Evolutionary conservation across 2,329 filamentous ascomycete species (phyloP).

Genomic region (Scedosporium minutisporum): DNA sequence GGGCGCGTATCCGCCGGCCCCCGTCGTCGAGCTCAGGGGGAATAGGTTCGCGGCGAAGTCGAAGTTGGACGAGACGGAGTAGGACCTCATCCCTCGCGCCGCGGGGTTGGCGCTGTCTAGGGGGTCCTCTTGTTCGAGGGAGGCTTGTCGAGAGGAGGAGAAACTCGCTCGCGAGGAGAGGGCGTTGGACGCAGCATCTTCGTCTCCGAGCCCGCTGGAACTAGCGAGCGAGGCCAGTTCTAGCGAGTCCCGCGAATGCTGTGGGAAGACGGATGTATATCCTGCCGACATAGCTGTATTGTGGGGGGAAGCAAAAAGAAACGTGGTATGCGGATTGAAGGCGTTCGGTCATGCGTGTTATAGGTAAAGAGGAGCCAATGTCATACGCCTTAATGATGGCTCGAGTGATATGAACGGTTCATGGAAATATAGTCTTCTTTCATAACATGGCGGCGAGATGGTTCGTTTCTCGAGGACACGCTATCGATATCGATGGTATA

Average conservation of each 20-base stretch:
- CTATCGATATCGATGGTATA: background rate
- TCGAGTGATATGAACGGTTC: background rate
- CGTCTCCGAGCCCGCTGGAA: conserved; percentile 51
- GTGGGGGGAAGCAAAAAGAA: background rate
- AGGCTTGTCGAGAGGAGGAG: conserved; percentile 85
- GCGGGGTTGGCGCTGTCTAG: conserved; percentile 53
- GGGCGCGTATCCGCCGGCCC: conserved; percentile 66
- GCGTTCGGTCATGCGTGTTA: background rate
- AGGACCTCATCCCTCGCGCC: conserved; percentile 50
- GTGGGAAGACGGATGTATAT: conserved; percentile 8
- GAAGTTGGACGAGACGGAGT: conserved; percentile 87
- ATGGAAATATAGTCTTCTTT: background rate
- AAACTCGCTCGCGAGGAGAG: conserved; percentile 74
- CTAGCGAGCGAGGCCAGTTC: conserved; percentile 93
- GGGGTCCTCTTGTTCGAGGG: conserved; percentile 78
- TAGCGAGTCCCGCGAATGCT: conserved; percentile 72
- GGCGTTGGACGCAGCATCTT: conserved; percentile 43
- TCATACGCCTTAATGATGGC: background rate
- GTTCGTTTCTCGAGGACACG: background rate
- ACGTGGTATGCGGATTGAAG: background rate
- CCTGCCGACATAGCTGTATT: background rate
- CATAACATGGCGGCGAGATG: background rate
- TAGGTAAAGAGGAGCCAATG: background rate
- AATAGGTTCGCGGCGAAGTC: conserved; percentile 93
- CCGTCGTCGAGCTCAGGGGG: conserved; percentile 74